Conservation (phyloP, 768 basidiomycete genomes). For the Boletus rufocinnamomeus region DNA sequence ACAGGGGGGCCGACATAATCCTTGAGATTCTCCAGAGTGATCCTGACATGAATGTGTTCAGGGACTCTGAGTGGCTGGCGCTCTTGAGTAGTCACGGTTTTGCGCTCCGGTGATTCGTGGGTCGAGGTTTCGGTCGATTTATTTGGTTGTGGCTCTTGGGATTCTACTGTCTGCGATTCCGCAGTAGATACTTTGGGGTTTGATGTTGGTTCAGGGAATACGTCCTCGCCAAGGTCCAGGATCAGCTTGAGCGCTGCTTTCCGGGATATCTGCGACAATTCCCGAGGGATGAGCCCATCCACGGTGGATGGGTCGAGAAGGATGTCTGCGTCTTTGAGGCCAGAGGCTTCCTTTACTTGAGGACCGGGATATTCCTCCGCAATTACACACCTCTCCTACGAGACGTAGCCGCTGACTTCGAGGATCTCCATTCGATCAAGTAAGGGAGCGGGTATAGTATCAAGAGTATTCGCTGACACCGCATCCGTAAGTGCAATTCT, state of each 20-base stretch:
- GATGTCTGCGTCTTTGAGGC: conserved; percentile 84
- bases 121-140: conserved; percentile 33
- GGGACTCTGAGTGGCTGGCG: conserved; percentile 85
- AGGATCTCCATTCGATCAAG: conserved; percentile 97
- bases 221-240: conserved; percentile 84
- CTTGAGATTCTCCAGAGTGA: conserved; percentile 86
- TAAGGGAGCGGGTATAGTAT: conserved; percentile 91
- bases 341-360: conserved; percentile 89
- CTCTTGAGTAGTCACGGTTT: conserved; percentile 71
- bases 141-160: conserved; percentile 49
- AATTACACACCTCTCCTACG: conserved; percentile 88
- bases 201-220: conserved; percentile 69
- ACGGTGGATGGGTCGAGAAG: conserved; percentile 74
- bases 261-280: conserved; percentile 77
- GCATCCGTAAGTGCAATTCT: conserved; percentile 9
- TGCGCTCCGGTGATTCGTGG: conserved; percentile 38
- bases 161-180: conserved; percentile 46
- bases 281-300: conserved; percentile 67
- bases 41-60: conserved; percentile 70
- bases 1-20: conserved; percentile 96
- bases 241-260: conserved; percentile 94
- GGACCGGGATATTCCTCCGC: conserved; percentile 87
- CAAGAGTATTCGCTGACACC: conserved; percentile 77
- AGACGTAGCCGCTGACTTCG: conserved; percentile 92
- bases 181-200: conserved; percentile 16